Evolutionary conservation across 2,329 filamentous ascomycete species (phyloP).

Genomic region (Talaromyces sp.): DNA sequence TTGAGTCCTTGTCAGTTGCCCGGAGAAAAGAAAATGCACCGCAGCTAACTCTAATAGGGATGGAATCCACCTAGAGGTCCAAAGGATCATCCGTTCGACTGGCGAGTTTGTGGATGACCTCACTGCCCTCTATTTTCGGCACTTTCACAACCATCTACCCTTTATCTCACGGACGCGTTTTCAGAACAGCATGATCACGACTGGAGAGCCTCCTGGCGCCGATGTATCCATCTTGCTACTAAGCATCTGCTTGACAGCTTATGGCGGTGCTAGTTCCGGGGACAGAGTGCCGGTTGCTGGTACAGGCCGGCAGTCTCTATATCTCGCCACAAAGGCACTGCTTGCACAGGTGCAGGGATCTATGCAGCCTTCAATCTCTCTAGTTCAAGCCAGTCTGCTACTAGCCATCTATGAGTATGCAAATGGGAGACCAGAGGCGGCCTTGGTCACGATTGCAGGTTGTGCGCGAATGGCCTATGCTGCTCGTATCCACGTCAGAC

Average conservation of each 20-base stretch:
- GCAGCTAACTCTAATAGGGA: neutral
- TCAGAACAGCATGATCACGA: neutral
- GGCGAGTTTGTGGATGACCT: neutral
- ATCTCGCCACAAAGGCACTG: neutral
- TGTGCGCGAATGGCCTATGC: conserved; percentile 2
- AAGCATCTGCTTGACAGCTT: neutral
- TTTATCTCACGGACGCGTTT: neutral
- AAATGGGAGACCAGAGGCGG: neutral
- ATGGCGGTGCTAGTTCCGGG: neutral
- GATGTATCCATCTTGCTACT: neutral
- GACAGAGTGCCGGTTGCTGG: neutral
- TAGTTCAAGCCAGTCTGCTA: neutral
- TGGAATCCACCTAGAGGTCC: neutral
- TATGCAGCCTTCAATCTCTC: neutral
- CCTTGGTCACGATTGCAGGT: neutral
- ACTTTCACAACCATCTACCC: neutral
- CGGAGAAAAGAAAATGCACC: neutral
- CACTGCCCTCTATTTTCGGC: neutral
- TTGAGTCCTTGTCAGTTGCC: neutral
- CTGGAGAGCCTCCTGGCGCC: neutral
- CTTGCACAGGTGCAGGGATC: neutral
- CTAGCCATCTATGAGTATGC: neutral
- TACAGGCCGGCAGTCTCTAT: neutral
- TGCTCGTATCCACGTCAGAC: neutral
- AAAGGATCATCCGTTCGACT: neutral